Conservation (phyloP, 2,329 filamentous ascomycete species). For the Monilinia vaccinii-corymbosi region DNA sequence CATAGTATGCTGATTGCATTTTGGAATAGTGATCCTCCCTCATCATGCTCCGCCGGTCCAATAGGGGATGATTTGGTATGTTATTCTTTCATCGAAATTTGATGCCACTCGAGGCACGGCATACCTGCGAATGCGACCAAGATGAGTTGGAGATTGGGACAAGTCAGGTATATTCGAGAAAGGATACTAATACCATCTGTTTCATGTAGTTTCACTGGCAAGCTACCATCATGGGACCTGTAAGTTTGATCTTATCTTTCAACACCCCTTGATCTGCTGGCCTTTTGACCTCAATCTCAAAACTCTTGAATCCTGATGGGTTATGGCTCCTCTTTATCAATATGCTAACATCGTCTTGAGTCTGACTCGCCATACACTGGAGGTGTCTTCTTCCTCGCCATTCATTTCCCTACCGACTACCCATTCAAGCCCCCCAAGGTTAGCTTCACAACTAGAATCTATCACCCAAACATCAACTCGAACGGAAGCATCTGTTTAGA, state of each 20-base stretch:
- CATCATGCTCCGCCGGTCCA: constrained; percentile 95
- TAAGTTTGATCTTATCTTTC: constrained; percentile 45
- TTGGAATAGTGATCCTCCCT: constrained; percentile 76
- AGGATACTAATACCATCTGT: constrained; percentile 28
- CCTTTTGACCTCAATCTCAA: constrained; percentile 3
- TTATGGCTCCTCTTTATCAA: not conserved
- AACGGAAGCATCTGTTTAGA: constrained; percentile 99
- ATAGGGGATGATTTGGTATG: constrained; percentile 96
- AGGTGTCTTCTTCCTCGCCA: constrained; percentile 97
- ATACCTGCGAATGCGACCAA: constrained; percentile 18
- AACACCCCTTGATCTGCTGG: not conserved
- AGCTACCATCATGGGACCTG: constrained; percentile 99
- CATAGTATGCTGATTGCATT: constrained; percentile 19
- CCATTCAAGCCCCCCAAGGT: constrained; percentile 99
- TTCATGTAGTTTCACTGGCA: constrained; percentile 90
- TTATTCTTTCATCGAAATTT: constrained; percentile 22
- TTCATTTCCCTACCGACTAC: constrained; percentile 99
- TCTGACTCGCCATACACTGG: constrained; percentile 79
- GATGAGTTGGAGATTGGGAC: constrained; percentile 16
- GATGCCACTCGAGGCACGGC: constrained; percentile 15
- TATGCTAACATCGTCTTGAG: constrained; percentile 3
- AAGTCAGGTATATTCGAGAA: not conserved
- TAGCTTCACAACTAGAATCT: constrained; percentile 99
- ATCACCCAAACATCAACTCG: constrained; percentile 99
- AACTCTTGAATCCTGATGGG: constrained; percentile 13